Base-by-base conservation (phyloP, 768 basidiomycete species). In the Mycena venus region DNA sequence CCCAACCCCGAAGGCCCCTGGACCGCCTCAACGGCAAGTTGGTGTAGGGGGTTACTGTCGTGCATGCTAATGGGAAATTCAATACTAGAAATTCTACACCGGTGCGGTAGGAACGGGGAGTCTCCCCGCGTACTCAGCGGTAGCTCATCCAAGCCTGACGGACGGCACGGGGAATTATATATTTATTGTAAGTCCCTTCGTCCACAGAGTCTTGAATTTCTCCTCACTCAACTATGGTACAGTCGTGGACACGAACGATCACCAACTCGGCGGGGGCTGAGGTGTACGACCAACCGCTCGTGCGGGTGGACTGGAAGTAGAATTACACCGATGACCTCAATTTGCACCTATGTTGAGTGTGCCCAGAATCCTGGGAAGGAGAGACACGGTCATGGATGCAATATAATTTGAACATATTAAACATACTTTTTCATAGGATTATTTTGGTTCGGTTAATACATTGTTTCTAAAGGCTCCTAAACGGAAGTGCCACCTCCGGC, bases 81-180 rank as follows among this genome's bases (percentile, higher is more conserved):
- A 55, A 6, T n/a, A 4, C 19, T 29, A 75, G 70, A 21, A 40
- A 29, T 75, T 75, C 67, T 75, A 69, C 61, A 68, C 32, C 23
- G 75, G 75, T 17, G 47, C 32, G 1, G 44, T 53, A 7, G 75
- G 75, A 9, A 42, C n/a, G 12, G 75, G 70, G 19, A 63, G 51
- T 31, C 75, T 75, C 23, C 60, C 70, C 42, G 75, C 75, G 2
- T 75, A 75, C 49, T 75, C 75, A 4, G 47, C 70, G 2, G 55
- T 72, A 1, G 74, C 70, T 59, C 74, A 75, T 32, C 75, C 75
- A 6, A 56, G 59, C 31, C 40, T 75, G 25, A 75, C 75, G 42
- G 75, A 75, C 42, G 75, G 75, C 15, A 72, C 75, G 34, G 75
- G 75, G 14, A 60, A 75, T 25, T 75, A 75, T 47, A 75, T 75